Percentiles rank a stretch among this genome's conserved stretches.
Evolutionary conservation across 805 yeast species (phyloP).

Genomic region (Candida suzukii): DNA sequence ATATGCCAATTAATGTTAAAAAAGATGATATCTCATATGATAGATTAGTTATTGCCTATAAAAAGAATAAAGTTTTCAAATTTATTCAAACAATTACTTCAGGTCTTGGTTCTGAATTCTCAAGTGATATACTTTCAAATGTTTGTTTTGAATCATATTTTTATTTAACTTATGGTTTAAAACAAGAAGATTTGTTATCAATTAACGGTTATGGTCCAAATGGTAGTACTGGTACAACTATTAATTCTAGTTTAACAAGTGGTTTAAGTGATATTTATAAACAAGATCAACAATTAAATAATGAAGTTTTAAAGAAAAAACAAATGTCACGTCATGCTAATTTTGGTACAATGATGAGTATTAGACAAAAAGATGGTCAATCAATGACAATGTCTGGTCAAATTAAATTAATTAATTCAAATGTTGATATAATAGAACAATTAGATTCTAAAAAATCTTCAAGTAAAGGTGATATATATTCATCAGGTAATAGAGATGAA

Average conservation of each 20-base stretch:
- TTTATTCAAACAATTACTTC: conserved; percentile 67
- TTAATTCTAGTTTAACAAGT: too few species aligned
- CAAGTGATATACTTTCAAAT: conserved; percentile 50
- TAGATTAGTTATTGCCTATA: conserved; percentile 49
- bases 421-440: conserved; percentile 49
- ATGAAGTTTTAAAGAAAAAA: background rate
- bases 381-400: conserved; percentile 71
- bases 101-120: conserved; percentile 58
- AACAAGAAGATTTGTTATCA: conserved; percentile 31
- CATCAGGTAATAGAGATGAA: conserved; percentile 12
- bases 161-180: conserved; percentile 52
- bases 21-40: conserved; percentile 63
- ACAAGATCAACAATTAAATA: background rate
- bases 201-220: too few species aligned
- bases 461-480: conserved; percentile 26
- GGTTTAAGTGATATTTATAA: background rate
- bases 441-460: conserved; percentile 67
- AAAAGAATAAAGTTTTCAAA: conserved; percentile 65
- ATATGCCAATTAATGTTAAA: conserved; percentile 50
- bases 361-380: conserved; percentile 53
- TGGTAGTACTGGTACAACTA: too few species aligned
- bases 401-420: conserved; percentile 26
- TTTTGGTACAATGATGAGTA: conserved; percentile 79
- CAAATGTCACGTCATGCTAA: conserved; percentile 67
- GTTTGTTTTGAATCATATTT: conserved; percentile 65